These are phyloP conservation scores for Clonostachys sp. DNA, from an alignment of 2,329 filamentous ascomycete species.

Conservation along the genomic window DNA sequence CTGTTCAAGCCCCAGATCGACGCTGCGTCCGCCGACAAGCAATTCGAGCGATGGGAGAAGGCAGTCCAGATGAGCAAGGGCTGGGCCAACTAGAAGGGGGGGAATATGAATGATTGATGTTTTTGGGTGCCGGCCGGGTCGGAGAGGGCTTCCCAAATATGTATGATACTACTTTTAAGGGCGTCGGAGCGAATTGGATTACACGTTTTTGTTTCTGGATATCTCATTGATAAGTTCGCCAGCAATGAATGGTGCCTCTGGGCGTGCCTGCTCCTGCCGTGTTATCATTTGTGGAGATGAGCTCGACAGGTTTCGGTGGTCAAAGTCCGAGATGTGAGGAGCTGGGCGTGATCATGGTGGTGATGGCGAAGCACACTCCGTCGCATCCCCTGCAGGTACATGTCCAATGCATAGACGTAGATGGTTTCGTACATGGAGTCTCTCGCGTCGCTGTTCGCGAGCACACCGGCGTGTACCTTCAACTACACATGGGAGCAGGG, in stretches of 20 bases:
- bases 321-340: too few relatives aligned
- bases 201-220: neutral
- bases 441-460: too few relatives aligned
- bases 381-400: too few relatives aligned
- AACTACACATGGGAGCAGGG: too few relatives aligned
- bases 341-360: too few relatives aligned
- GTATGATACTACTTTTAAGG: neutral
- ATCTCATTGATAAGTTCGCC: neutral
- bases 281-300: too few relatives aligned
- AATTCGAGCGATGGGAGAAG: constrained; percentile 70
- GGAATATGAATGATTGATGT: neutral
- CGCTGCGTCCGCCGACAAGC: constrained; percentile 49
- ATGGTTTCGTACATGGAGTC: too few relatives aligned
- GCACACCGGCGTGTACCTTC: too few relatives aligned
- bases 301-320: too few relatives aligned
- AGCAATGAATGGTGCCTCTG: neutral
- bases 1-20: constrained; percentile 64
- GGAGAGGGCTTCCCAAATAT: neutral
- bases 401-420: too few relatives aligned
- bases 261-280: too few relatives aligned
- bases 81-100: constrained; percentile 42
- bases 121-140: neutral
- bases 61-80: constrained; percentile 76
- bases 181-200: neutral
- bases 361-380: too few relatives aligned